Conservation (phyloP, 2,329 filamentous ascomycete genomes). For the Penicillium crustosum region DNA sequence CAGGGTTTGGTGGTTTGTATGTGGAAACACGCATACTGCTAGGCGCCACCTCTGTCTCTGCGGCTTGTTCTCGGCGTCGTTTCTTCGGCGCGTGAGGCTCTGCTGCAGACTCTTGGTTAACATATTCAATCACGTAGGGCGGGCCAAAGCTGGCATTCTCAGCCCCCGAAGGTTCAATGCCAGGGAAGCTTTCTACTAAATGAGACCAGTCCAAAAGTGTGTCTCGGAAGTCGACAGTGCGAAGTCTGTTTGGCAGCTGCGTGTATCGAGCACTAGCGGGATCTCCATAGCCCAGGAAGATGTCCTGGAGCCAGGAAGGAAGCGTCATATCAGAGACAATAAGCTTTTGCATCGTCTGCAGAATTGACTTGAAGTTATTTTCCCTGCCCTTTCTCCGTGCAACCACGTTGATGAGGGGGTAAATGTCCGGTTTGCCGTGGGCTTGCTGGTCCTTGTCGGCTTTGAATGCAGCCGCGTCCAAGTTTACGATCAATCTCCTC, state of each 20-base stretch:
- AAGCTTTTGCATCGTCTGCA: constrained; percentile 86
- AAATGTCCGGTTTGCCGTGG: constrained; percentile 72
- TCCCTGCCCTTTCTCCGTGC: constrained; percentile 80
- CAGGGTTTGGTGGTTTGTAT: constrained; percentile 83
- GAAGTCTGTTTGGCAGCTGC: constrained; percentile 72
- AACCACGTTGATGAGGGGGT: constrained; percentile 81
- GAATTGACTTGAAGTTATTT: constrained; percentile 94
- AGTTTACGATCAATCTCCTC: constrained; percentile 72
- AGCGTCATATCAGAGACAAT: constrained; percentile 81
- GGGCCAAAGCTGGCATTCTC: constrained; percentile 74
- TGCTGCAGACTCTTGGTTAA: constrained; percentile 53
- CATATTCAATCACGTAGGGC: constrained; percentile 78
- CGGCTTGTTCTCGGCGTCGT: constrained; percentile 72
- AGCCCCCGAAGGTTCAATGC: constrained; percentile 74
- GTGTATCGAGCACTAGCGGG: constrained; percentile 84
- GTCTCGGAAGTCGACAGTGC: constrained; percentile 83
- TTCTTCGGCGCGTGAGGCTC: constrained; percentile 72
- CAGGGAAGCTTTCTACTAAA: constrained; percentile 83
- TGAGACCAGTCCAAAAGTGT: constrained; percentile 97
- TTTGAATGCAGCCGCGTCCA: constrained; percentile 77
- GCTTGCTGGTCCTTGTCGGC: constrained; percentile 67
- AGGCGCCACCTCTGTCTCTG: constrained; percentile 62
- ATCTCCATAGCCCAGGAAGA: constrained; percentile 96
- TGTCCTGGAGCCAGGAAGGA: constrained; percentile 90
- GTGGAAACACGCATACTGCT: constrained; percentile 80